Percentiles rank a stretch among this genome's conserved stretches.
Evolutionary conservation across 768 basidiomycete genomes (phyloP).

Genomic region (Suillus discolor): DNA sequence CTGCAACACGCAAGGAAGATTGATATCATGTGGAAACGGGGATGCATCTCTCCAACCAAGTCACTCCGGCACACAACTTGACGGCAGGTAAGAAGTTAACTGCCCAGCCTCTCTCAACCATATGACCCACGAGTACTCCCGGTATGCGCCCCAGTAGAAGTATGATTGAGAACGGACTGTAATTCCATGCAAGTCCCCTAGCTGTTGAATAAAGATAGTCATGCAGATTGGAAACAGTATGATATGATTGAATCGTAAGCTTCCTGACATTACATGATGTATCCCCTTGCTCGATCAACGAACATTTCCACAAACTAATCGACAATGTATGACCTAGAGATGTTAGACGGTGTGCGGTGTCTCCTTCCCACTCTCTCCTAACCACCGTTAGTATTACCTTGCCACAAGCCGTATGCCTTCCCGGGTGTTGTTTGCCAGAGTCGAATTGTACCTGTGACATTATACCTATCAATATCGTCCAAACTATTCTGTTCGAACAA

Average conservation of each 20-base stretch:
- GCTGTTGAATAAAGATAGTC: not conserved
- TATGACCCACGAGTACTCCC: not conserved
- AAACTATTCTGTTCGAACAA: not conserved
- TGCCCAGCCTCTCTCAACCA: too few relatives aligned
- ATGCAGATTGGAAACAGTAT: slow-evolving; percentile 9
- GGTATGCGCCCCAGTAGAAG: not conserved
- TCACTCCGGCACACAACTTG: too few relatives aligned
- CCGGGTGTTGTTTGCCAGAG: slow-evolving; percentile 97
- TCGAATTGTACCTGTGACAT: slow-evolving; percentile 78
- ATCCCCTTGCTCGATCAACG: slow-evolving; percentile 22
- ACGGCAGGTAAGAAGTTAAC: too few relatives aligned
- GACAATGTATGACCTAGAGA: slow-evolving; percentile 12
- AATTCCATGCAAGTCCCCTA: not conserved
- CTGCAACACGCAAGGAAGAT: too few relatives aligned
- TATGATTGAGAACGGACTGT: not conserved
- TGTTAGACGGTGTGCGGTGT: slow-evolving; percentile 7
- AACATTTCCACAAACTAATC: slow-evolving; percentile 17
- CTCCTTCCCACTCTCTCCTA: slow-evolving; percentile 30
- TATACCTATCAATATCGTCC: slow-evolving; percentile 12
- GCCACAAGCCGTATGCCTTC: slow-evolving; percentile 91
- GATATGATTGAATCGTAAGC: slow-evolving; percentile 15
- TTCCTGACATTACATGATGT: slow-evolving; percentile 21
- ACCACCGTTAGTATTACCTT: slow-evolving; percentile 55
- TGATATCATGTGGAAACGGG: too few relatives aligned
- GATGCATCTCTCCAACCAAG: too few relatives aligned